phyloP scores from a whole-genome alignment of 768 basidiomycete genomes.

The Megacollybia marginata region DNA sequence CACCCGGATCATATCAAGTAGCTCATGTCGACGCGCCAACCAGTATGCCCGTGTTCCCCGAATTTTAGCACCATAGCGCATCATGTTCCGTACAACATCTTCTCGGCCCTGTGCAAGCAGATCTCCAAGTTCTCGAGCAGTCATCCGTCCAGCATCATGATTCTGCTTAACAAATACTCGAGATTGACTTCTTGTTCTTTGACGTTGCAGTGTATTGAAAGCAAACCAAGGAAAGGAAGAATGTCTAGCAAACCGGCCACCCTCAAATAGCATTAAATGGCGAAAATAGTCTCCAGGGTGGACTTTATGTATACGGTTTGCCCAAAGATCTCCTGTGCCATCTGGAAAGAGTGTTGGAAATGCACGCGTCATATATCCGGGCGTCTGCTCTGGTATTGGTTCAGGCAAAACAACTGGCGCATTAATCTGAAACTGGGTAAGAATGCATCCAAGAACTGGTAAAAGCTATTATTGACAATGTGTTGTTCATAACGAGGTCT shows the following conservation, averaged over 20 bases:
- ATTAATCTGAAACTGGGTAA: neutral
- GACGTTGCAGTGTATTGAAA: constrained; percentile 10
- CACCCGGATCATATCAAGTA: neutral
- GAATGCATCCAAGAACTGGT: too few relatives aligned
- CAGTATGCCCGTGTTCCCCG: neutral
- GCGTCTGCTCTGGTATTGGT: constrained; percentile 7
- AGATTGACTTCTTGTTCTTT: neutral
- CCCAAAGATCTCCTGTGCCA: constrained; percentile 12
- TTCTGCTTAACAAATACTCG: neutral
- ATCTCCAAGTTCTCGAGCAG: neutral
- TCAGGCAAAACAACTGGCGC: constrained; percentile 4
- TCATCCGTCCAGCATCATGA: neutral
- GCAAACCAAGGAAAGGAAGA: constrained; percentile 15
- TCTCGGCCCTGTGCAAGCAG: neutral
- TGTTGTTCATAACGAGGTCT: neutral
- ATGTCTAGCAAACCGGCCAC: constrained; percentile 15
- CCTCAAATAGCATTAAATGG: constrained; percentile 11
- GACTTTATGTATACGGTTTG: constrained; percentile 2
- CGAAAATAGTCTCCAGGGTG: constrained; percentile 11
- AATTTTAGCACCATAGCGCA: neutral
- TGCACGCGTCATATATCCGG: constrained; percentile 10
- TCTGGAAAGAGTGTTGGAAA: constrained; percentile 18
- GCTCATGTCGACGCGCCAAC: neutral
- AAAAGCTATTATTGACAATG: neutral
- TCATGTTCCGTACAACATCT: neutral